A percentile compares a stretch with the other conserved stretches of the same genome.
phyloP scores from a whole-genome alignment of 2,329 filamentous ascomycete species.

The Trichoderma koningiopsis region DNA sequence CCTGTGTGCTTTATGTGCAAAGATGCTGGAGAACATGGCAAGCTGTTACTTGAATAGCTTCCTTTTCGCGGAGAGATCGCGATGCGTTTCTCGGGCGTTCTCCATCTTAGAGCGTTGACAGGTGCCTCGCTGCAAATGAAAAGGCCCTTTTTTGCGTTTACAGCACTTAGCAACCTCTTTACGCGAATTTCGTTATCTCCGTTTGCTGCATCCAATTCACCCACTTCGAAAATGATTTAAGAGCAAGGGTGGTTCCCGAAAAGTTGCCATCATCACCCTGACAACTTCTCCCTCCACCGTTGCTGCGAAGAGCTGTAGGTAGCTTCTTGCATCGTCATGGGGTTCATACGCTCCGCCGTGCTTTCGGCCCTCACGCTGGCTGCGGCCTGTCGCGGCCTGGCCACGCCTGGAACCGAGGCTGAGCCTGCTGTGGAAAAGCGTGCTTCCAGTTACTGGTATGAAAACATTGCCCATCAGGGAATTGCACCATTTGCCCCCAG shows the following conservation, averaged over 20 bases:
- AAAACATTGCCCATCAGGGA: constrained; percentile 13
- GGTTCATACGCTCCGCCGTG: constrained; percentile 12
- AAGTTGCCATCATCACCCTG: not conserved
- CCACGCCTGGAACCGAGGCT: not conserved
- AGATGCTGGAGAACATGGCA: not conserved
- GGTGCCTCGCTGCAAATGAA: not conserved
- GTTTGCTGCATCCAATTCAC: not conserved
- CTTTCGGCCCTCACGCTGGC: not conserved
- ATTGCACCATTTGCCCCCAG: constrained; percentile 6
- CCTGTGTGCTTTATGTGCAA: not conserved
- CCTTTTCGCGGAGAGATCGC: not conserved
- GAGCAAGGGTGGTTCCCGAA: not conserved
- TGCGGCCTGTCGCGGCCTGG: not conserved
- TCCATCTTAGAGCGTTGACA: not conserved
- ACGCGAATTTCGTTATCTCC: not conserved
- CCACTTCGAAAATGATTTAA: constrained; percentile 6
- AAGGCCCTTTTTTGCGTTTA: constrained; percentile 8
- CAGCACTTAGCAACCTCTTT: not conserved
- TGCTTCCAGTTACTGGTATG: constrained; percentile 11
- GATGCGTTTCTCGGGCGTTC: not conserved
- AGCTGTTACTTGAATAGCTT: not conserved
- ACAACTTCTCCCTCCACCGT: not conserved
- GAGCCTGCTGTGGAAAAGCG: constrained; percentile 2
- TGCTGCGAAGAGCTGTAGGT: not conserved
- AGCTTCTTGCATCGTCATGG: constrained; percentile 4